Evolutionary conservation across 2,329 filamentous ascomycete species (phyloP).

Genomic region (Neopestalotiopsis clavispora): DNA sequence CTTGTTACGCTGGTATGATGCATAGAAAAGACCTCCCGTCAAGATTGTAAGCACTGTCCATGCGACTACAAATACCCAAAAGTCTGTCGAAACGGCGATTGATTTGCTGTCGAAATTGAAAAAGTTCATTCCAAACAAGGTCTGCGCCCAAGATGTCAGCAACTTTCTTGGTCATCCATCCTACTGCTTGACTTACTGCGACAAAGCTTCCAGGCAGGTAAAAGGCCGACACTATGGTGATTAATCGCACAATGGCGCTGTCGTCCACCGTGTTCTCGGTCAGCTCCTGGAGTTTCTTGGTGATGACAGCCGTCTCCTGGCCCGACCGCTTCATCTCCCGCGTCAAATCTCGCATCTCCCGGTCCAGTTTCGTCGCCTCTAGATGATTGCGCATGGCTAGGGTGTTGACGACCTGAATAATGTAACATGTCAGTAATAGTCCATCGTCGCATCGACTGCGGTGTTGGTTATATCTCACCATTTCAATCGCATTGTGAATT

Average conservation of each 20-base stretch:
- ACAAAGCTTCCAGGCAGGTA: slow-evolving; percentile 33
- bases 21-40: too few relatives aligned
- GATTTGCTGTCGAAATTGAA: slow-evolving; percentile 20
- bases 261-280: slow-evolving; percentile 29
- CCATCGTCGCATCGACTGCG: neutral
- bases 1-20: too few relatives aligned
- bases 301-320: slow-evolving; percentile 24
- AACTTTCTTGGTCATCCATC: too few relatives aligned
- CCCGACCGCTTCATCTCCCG: slow-evolving; percentile 21
- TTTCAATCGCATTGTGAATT: slow-evolving; percentile 6
- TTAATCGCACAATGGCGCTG: slow-evolving; percentile 30
- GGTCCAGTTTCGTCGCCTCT: slow-evolving; percentile 20
- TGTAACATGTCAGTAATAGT: too few relatives aligned
- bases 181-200: slow-evolving; percentile 20
- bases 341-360: slow-evolving; percentile 20
- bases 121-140: slow-evolving; percentile 28
- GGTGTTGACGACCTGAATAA: neutral
- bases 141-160: too few relatives aligned
- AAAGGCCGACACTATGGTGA: slow-evolving; percentile 31
- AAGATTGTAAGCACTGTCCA: neutral
- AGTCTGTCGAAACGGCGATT: slow-evolving; percentile 13
- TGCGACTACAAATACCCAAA: slow-evolving; percentile 21
- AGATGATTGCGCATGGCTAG: slow-evolving; percentile 19
- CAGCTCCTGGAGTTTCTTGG: slow-evolving; percentile 26
- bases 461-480: neutral